A percentile compares a stretch with the other conserved stretches of the same genome.
Conservation (phyloP, 2,329 filamentous ascomycete genomes). For the Aureobasidium sp. region DNA sequence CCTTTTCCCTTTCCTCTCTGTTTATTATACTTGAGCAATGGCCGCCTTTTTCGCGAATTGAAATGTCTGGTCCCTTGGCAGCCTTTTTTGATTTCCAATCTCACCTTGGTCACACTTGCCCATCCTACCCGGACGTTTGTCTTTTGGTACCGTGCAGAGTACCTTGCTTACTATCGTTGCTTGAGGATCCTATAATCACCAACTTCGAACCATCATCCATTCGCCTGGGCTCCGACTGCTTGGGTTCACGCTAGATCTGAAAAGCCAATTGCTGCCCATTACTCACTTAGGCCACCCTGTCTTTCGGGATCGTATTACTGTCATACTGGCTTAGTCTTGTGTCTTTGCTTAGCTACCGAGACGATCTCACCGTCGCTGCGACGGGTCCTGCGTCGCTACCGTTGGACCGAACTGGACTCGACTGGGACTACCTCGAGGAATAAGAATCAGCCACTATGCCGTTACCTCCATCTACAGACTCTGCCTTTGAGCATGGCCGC, state of each 20-base stretch:
- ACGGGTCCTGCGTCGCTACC: neutral
- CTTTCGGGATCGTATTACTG: neutral
- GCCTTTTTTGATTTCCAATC: neutral
- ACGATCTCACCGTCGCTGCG: neutral
- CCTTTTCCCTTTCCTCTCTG: neutral
- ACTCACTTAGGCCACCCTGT: neutral
- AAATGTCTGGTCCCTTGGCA: neutral
- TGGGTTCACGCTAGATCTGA: neutral
- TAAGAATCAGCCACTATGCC: neutral
- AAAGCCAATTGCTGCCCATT: neutral
- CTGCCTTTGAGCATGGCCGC: conserved; percentile 1
- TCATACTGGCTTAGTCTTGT: neutral
- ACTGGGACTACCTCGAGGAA: neutral
- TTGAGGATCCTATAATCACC: neutral
- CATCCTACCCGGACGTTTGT: neutral
- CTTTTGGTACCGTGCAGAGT: neutral
- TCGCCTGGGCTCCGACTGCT: neutral
- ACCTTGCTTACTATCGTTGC: neutral
- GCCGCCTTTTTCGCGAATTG: neutral
- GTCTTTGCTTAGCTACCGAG: neutral
- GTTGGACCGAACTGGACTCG: neutral
- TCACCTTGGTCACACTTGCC: conserved; percentile 1
- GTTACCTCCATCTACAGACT: neutral
- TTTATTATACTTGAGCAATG: neutral
- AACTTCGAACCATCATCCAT: neutral